Evolutionary conservation across 306 rosid genomes (phyloP), one percentile per base, ranked within the genome.

Genomic region (Lathyrus aphaca): DNA sequence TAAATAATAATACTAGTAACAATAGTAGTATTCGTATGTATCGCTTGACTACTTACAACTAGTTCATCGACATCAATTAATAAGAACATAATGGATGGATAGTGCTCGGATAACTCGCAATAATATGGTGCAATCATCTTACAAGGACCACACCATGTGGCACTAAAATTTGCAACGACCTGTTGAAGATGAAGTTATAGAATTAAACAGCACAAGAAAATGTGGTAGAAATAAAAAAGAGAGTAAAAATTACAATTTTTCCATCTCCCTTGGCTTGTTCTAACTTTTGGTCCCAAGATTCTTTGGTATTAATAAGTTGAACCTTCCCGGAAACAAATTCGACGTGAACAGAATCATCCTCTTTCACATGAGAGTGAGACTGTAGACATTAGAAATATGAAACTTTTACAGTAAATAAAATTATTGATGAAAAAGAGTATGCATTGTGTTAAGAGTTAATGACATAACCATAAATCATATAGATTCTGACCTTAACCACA

Each of bases 191-290:
- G 25, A 17, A 17, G 25, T 17, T 49, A 16, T 49, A 49, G 55
- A 49, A 17, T 8, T 17, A 49, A 74, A 71, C 46, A 38, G 59
- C 57, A 50, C 43, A 30, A 57, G 18, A 68, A 30, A 50, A 21
- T 64, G 32, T 51, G 37, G 35, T 54, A 48, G 5, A 57, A 30
- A 55, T 51, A 11, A 44, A 46, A 44, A 54, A 62, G 38, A 21
- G 29, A 49, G 23, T 29, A 17, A 70, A 73, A 74, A 91, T 83
- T 86, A 93, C 98, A 67, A 84, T 78, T 81, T 82, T 85, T 44
- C 86, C 91, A 53, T 80, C 91, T 80, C 65, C 87, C 69, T 59
- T 84, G 64, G 98, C 98, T 86, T 93, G 96, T 79, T 77, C 94
- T 86, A 93, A 6, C 82, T 85, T 86, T 80, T 82, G 86, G 16